Conservation (phyloP, 352 stramenopile genomes). For the Phytophthora rubi region DNA sequence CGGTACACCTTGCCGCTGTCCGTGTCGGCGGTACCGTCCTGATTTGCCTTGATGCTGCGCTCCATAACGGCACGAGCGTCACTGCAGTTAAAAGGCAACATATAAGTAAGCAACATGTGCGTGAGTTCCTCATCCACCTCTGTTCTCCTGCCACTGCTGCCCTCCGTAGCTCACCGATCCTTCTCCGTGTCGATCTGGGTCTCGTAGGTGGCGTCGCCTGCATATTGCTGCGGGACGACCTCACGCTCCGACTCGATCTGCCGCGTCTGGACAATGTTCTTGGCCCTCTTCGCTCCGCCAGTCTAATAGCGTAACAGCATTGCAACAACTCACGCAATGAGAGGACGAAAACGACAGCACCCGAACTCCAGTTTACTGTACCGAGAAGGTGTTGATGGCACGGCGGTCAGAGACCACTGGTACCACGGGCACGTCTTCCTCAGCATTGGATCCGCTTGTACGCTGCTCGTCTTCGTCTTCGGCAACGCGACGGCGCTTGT, state of each 20-base stretch:
- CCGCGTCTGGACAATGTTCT: constrained; percentile 66
- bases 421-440: background rate
- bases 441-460: background rate
- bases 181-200: constrained; percentile 84
- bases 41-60: constrained; percentile 76
- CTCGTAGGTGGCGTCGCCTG: constrained; percentile 85
- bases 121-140: background rate
- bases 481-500: constrained; percentile 41
- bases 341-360: no score
- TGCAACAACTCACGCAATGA: background rate
- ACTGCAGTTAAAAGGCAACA: constrained; percentile 31
- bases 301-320: constrained; percentile 39
- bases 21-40: constrained; percentile 67
- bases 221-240: constrained; percentile 80
- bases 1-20: constrained; percentile 85
- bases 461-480: background rate
- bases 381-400: background rate
- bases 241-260: constrained; percentile 77
- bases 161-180: constrained; percentile 48
- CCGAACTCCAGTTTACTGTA: background rate
- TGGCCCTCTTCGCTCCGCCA: constrained; percentile 54
- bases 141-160: no score
- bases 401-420: background rate
- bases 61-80: constrained; percentile 83
- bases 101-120: background rate